Evolutionary conservation across 192 early-diverging fungal genomes (phyloP).

Genomic region (Umbelopsis sp.): DNA sequence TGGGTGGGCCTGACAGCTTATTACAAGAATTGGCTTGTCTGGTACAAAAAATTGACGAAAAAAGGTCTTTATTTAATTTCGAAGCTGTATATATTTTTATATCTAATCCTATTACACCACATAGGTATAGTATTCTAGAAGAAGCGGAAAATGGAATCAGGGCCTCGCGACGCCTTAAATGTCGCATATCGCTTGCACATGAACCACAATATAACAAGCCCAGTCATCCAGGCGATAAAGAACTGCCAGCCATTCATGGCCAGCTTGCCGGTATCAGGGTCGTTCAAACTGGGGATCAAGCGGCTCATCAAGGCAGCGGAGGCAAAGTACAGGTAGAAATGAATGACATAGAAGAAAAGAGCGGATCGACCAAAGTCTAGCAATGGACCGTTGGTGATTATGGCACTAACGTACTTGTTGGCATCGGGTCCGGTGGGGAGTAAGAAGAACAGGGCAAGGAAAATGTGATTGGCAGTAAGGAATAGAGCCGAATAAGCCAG

Average conservation of each 20-base stretch:
- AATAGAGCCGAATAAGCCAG: constrained; percentile 13
- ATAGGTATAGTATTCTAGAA: constrained; percentile 43
- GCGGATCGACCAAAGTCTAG: constrained; percentile 23
- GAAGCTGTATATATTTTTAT: not conserved
- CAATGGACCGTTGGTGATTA: constrained; percentile 18
- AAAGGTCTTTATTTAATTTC: no score
- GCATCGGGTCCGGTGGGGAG: constrained; percentile 18
- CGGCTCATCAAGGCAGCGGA: not conserved
- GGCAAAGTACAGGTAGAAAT: constrained; percentile 13
- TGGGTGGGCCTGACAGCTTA: no score
- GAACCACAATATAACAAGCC: not conserved
- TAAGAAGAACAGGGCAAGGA: constrained; percentile 7
- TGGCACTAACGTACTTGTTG: not conserved
- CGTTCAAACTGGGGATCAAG: not conserved
- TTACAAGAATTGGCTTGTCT: no score
- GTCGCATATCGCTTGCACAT: constrained; percentile 38
- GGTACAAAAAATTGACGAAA: no score
- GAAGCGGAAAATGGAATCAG: constrained; percentile 28
- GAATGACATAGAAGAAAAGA: constrained; percentile 26
- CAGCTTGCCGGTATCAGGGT: not conserved
- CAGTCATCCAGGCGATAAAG: not conserved
- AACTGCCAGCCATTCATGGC: constrained; percentile 8
- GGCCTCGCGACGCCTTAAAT: not conserved
- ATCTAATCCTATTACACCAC: not conserved
- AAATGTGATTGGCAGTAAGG: constrained; percentile 6